Percentiles rank a stretch among this genome's conserved stretches.
These are phyloP conservation scores for Oryza brachyantha DNA, from an alignment of 176 grass and related monocot species.

Conservation along the genomic window DNA sequence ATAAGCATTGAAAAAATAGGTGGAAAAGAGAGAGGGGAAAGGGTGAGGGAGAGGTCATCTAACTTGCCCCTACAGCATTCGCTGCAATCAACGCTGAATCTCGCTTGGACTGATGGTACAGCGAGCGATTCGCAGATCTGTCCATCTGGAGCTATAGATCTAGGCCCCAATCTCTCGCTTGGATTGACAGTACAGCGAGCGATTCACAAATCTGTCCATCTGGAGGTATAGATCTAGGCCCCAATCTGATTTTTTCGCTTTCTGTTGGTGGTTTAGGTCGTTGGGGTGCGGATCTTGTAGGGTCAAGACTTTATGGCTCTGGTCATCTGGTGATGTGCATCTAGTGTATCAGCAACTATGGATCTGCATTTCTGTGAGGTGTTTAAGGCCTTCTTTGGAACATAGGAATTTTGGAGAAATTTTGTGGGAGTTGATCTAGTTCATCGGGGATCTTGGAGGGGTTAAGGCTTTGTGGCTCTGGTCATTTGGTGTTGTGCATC, in stretches of 20 bases:
- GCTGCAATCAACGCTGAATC: conserved; percentile 11
- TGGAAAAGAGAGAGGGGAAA: neutral
- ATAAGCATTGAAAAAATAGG: neutral
- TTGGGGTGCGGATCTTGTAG: neutral
- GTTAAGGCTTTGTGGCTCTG: neutral
- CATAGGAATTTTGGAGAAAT: neutral
- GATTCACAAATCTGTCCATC: conserved; percentile 21
- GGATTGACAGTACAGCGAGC: neutral
- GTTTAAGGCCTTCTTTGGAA: conserved; percentile 1
- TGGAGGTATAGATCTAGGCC: conserved; percentile 35
- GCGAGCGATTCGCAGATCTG: conserved; percentile 1
- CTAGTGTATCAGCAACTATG: conserved; percentile 7
- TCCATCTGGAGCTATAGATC: conserved; percentile 40
- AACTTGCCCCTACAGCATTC: conserved; percentile 1
- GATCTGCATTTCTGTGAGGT: neutral
- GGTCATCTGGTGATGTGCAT: neutral
- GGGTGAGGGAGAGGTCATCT: neutral
- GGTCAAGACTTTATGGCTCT: neutral
- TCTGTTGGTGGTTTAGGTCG: neutral
- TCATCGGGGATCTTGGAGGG: neutral
- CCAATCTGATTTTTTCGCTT: neutral
- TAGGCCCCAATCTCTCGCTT: neutral
- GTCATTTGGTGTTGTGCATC: neutral
- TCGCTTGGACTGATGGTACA: neutral
- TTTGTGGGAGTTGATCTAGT: neutral